A percentile compares a stretch with the other conserved stretches of the same genome.
These are phyloP conservation scores for Misopates orontium DNA, from an alignment of 257 asterid species.

Conservation along the genomic window DNA sequence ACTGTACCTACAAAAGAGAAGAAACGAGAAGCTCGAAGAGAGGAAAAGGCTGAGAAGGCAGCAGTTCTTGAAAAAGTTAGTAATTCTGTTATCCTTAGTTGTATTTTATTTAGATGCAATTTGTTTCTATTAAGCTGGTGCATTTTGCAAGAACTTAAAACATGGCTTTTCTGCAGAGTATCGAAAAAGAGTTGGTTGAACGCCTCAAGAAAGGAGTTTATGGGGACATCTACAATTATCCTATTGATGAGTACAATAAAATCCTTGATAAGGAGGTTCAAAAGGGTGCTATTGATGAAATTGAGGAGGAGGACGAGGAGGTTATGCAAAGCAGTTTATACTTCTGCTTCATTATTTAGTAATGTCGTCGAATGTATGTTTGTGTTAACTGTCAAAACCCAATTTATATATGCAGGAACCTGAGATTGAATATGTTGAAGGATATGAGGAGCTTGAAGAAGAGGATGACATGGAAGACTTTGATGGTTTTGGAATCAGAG, in stretches of 20 bases:
- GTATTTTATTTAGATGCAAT: conserved; percentile 12
- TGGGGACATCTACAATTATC: conserved; percentile 72
- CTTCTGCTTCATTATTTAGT: conserved; percentile 9
- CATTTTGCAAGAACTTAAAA: conserved; percentile 20
- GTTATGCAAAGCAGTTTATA: conserved; percentile 24
- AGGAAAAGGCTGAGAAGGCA: conserved; percentile 87
- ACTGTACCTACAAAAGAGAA: conserved; percentile 73
- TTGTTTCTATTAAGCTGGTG: conserved; percentile 2
- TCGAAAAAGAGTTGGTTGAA: conserved; percentile 83
- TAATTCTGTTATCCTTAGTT: not conserved
- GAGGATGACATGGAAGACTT: conserved; percentile 91
- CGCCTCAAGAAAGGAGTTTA: conserved; percentile 72
- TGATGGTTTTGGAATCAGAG: conserved; percentile 43
- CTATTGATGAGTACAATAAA: conserved; percentile 49
- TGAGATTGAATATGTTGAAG: conserved; percentile 81
- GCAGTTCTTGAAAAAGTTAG: conserved; percentile 74
- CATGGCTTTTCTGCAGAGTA: conserved; percentile 49
- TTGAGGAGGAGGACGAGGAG: conserved; percentile 73
- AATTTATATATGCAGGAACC: conserved; percentile 49
- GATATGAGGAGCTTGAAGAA: conserved; percentile 87
- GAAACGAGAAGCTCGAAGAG: conserved; percentile 87
- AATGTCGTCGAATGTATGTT: not conserved
- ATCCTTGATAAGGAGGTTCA: conserved; percentile 55
- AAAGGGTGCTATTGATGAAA: conserved; percentile 35
- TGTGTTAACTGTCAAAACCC: conserved; percentile 24